Evolutionary conservation across 352 stramenopile genomes (phyloP).

Genomic region (Phytophthora litchii): DNA sequence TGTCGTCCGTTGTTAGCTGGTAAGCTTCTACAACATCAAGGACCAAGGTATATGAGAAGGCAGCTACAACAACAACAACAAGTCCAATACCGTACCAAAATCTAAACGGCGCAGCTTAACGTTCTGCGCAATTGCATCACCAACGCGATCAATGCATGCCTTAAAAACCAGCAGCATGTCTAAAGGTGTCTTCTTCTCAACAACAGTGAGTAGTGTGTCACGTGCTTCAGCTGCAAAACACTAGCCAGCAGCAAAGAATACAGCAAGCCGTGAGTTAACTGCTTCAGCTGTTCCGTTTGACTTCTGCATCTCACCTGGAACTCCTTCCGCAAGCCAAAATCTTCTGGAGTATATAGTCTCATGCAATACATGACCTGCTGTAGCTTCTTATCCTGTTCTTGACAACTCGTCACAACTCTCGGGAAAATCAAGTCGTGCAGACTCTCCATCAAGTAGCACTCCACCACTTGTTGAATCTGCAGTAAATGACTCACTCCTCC

Average conservation of each 20-base stretch:
- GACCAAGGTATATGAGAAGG: conserved; percentile 1
- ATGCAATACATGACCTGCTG: conserved; percentile 50
- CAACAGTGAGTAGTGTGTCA: conserved; percentile 42
- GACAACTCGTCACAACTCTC: conserved; percentile 49
- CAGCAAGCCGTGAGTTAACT: too few relatives aligned
- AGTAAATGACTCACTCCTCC: conserved; percentile 47
- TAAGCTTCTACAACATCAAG: conserved; percentile 38
- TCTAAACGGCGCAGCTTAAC: conserved; percentile 57
- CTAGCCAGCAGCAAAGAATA: conserved; percentile 21
- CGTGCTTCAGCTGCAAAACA: conserved; percentile 49
- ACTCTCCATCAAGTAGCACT: conserved; percentile 84
- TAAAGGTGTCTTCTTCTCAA: conserved; percentile 63
- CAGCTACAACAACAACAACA: too few relatives aligned
- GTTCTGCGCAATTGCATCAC: conserved; percentile 58
- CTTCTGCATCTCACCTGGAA: conserved; percentile 54
- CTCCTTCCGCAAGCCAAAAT: conserved; percentile 74
- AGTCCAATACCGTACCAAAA: conserved; percentile 40
- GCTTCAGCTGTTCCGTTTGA: too few relatives aligned
- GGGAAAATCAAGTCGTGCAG: conserved; percentile 66
- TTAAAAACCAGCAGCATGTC: conserved; percentile 82
- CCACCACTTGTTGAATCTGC: conserved; percentile 79
- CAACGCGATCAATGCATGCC: conserved; percentile 63
- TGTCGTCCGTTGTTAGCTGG: conserved; percentile 79
- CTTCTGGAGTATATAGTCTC: conserved; percentile 62
- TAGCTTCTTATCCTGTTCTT: conserved; percentile 55